Conservation (phyloP, 2,329 filamentous ascomycete genomes). For the Ophioceras dolichostomum region DNA sequence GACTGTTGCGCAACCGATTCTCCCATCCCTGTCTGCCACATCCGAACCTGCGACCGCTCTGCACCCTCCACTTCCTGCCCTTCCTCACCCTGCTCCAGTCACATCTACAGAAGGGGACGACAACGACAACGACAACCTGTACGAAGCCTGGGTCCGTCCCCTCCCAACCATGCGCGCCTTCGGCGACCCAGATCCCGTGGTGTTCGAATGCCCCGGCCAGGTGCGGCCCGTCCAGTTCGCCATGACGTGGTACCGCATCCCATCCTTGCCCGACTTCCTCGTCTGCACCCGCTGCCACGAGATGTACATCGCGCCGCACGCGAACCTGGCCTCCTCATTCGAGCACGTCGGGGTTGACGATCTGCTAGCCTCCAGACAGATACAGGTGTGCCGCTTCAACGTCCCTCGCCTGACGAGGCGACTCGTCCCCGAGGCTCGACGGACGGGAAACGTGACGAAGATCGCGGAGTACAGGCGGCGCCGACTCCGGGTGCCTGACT, state of each 20-base stretch:
- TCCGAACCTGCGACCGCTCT: too few species aligned
- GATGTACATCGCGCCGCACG: background rate
- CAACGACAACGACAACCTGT: too few species aligned
- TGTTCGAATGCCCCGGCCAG: background rate
- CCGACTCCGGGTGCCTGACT: background rate
- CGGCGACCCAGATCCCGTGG: background rate
- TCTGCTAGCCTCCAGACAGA: background rate
- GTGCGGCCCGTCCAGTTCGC: background rate
- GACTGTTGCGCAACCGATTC: too few species aligned
- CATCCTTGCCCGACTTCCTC: background rate
- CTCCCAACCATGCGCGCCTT: background rate
- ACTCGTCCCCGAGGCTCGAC: background rate
- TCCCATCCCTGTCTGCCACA: too few species aligned
- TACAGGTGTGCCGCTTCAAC: background rate
- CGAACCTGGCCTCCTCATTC: background rate
- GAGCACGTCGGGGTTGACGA: background rate
- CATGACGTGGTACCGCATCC: background rate
- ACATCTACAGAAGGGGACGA: too few species aligned
- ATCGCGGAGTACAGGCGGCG: background rate
- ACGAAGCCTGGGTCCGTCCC: background rate
- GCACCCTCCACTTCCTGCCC: too few species aligned
- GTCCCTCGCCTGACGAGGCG: background rate
- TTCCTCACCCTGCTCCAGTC: too few species aligned
- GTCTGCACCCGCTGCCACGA: background rate
- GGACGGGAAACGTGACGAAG: background rate